Base-by-base conservation (phyloP, 2,329 filamentous ascomycete genomes). In the Venturia asperata region DNA sequence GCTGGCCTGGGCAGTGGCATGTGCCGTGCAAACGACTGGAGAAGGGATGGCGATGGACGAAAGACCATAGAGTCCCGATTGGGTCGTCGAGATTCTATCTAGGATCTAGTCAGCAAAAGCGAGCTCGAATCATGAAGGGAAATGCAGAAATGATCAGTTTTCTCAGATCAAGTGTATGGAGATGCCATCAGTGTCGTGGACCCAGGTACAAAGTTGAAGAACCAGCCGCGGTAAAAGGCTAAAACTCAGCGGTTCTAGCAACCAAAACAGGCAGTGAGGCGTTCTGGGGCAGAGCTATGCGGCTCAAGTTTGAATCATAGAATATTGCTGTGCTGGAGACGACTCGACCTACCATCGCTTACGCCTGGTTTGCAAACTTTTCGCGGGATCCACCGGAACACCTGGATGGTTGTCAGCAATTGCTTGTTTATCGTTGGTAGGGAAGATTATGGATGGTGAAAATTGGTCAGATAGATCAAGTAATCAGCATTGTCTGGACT, bases 241-340 rank as follows among this genome's bases (percentile, higher is more conserved):
- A 15, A 15, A n/a, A 45, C 3, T 3, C 4, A 24, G 27, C 27
- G 30, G 52, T 34, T 58, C 30, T 37, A 37, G 52, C 30, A 13
- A 58, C 52, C 15, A 3, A n/a, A n/a, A 19, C n/a, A 37, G 30
- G 17, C 15, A 13, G n/a, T 24, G 30, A 37, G 52, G 52, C 37
- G 52, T 58, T 37, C 27, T 58, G 52, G 52, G 52, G 15, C 52
- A 58, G 52, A 58, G 52, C 52, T 58, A 58, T 58, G 52, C 9
- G 30, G 21, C 11, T 27, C 47, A 21, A 21, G 47, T 52, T 52
- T 27, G 24, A 30, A 52, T 27, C 47, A 52, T 52, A 52, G 47
- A 24, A 52, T 27, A 21, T 4, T 52, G 21, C 21, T 27, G 21
- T 52, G 21, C 47, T 30, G 19, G 45, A 47, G 45, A 47, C 19